Conservation (phyloP, 768 basidiomycete species). For the Hericium rajendrae region DNA sequence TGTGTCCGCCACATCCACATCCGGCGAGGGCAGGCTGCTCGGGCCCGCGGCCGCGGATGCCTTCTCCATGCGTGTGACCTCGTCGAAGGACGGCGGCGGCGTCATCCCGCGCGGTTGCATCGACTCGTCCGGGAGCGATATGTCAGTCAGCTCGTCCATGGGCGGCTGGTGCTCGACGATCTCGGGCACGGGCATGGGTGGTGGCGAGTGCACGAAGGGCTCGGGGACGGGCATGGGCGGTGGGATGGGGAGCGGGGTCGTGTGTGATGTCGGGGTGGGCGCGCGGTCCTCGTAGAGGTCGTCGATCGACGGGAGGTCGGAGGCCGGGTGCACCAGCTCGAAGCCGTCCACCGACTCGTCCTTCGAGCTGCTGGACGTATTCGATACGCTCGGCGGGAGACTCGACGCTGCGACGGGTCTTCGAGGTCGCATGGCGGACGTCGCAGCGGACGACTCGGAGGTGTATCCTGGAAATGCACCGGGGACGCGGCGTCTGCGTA, state of each 20-base stretch:
- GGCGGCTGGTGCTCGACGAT: constrained; percentile 9
- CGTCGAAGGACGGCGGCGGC: constrained; percentile 9
- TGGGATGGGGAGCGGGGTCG: neutral
- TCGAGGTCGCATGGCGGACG: neutral
- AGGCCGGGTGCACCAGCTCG: constrained; percentile 5
- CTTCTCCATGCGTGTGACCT: neutral
- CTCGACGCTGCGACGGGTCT: constrained; percentile 9
- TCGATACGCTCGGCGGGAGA: constrained; percentile 5
- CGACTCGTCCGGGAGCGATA: constrained; percentile 10
- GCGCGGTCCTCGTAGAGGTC: constrained; percentile 10
- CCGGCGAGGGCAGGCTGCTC: constrained; percentile 2
- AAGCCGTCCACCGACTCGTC: constrained; percentile 15
- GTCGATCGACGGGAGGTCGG: constrained; percentile 11
- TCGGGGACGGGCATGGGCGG: neutral
- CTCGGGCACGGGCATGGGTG: constrained; percentile 9
- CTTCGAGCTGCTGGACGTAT: neutral
- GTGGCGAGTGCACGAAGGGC: neutral
- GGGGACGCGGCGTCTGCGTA: constrained; percentile 6
- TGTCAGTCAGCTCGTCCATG: constrained; percentile 10
- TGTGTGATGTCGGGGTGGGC: constrained; percentile 2
- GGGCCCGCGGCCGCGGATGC: constrained; percentile 1
- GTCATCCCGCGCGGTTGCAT: constrained; percentile 4
- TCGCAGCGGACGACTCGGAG: constrained; percentile 1
- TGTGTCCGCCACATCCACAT: constrained; percentile 4
- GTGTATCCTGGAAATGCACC: constrained; percentile 8